Base-by-base conservation (phyloP, 345 rosid genomes). In the Linum trigynum region DNA sequence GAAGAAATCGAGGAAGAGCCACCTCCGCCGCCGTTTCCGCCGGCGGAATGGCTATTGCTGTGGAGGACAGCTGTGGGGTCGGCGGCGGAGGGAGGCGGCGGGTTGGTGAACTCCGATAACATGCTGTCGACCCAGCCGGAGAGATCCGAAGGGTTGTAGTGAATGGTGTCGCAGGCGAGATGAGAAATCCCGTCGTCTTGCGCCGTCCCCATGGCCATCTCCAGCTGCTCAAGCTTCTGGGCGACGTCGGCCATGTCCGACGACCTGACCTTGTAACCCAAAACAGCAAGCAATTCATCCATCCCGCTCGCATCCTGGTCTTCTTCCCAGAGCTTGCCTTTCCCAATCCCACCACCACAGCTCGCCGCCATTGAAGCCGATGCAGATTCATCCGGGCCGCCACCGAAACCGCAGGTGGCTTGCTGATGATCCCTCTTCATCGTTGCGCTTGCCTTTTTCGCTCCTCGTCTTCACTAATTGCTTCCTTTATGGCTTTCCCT, bases 171-270 rank as follows among this genome's bases (percentile, higher is more conserved):
- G 1, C 86, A 65, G 1, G 84, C 80, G 15, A 90, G 74, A 17
- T 82, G 80, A 38, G 87, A 82, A 7, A 86, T 38, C 0, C 83
- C 95, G 50, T 84, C 96, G 51, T 74, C 90, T 35, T 81, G 89
- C 67, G 70, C 84, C 64, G 68, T 71, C 36, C 85, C 76, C 88
- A 90, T 81, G 56, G 76, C 88, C 42, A 81, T 77, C 67, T 90
- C 97, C 11, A 90, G 79, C 72, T 82, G 95, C 53, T 88, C 97
- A 1, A 90, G 86, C 76, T 90, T 90, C 17, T 77, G 81, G 10
- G 95, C 97, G 7, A 90, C 95, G n/a, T 86, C 95, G 0, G 82
- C 92, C 97, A 90, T 88, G 72, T 90, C 97, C 5, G 95, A 81
- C 7, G 90, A 72, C 69, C 75, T 73, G 0, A 90, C 97, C 35